Percentiles rank a stretch among this genome's conserved stretches.
Conservation (phyloP, 306 rosid species). For the Rosa rugosa region DNA sequence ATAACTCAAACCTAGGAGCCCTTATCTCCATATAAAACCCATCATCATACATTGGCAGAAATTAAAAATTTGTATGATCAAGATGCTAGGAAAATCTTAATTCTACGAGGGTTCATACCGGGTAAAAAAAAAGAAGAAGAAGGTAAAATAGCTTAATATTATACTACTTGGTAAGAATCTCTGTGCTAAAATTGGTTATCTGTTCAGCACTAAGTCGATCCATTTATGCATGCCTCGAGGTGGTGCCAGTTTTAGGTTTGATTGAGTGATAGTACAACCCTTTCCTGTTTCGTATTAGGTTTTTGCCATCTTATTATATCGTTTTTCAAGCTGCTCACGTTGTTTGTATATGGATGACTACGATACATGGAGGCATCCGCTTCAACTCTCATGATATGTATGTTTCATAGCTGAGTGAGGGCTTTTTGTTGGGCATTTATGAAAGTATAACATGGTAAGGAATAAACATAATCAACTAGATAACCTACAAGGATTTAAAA, state of each 20-base stretch:
- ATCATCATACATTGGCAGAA: background rate
- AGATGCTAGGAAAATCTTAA: background rate
- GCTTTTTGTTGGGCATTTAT: background rate
- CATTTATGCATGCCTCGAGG: background rate
- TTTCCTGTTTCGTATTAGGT: background rate
- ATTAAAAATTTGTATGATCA: background rate
- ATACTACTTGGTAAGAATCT: background rate
- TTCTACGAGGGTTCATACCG: background rate
- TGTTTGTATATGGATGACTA: background rate
- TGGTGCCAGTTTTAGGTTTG: background rate
- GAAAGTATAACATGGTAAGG: background rate
- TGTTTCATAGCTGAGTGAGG: background rate
- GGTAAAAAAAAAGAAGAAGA: background rate
- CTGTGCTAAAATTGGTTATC: background rate
- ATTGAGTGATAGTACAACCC: background rate
- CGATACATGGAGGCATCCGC: background rate
- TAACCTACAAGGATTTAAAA: background rate
- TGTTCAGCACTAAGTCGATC: background rate
- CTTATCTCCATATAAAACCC: background rate
- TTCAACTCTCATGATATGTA: conserved; percentile 2
- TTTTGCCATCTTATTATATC: background rate
- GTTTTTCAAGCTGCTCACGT: background rate
- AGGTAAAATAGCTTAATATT: background rate
- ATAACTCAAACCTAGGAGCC: background rate
- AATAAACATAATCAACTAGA: background rate